These are phyloP conservation scores for Hypoxylon perforatum DNA, from an alignment of 495 filamentous ascomycete genomes.

Conservation along the genomic window DNA sequence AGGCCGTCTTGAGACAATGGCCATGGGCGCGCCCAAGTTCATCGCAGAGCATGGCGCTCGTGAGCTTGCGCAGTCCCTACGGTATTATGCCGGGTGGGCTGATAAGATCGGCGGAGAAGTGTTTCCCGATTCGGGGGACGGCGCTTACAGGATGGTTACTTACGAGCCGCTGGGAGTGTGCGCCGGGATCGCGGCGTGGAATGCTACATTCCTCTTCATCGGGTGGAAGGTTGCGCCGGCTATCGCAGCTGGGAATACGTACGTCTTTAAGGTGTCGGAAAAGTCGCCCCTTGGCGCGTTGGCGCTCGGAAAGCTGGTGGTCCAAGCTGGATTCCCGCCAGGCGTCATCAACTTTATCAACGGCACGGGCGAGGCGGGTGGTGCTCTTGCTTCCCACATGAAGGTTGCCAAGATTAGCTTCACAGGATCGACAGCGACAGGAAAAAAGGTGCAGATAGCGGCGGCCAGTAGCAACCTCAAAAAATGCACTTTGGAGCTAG, in stretches of 20 bases:
- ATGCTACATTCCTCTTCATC: slow-evolving; percentile 62
- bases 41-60: too few relatives aligned
- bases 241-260: slow-evolving; percentile 62
- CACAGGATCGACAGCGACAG: slow-evolving; percentile 65
- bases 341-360: slow-evolving; percentile 68
- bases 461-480: slow-evolving; percentile 67
- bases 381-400: slow-evolving; percentile 62
- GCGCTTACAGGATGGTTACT: not conserved
- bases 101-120: not conserved
- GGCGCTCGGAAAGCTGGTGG: slow-evolving; percentile 59
- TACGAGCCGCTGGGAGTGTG: slow-evolving; percentile 50
- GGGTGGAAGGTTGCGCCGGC: slow-evolving; percentile 63
- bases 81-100: not conserved
- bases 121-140: not conserved
- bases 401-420: slow-evolving; percentile 66
- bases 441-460: slow-evolving; percentile 54
- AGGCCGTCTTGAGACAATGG: too few relatives aligned
- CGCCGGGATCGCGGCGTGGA: slow-evolving; percentile 43
- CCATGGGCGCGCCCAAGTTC: too few relatives aligned
- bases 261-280: slow-evolving; percentile 64
- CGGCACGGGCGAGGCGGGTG: slow-evolving; percentile 67
- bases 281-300: slow-evolving; percentile 66
- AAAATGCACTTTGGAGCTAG: slow-evolving; percentile 83
- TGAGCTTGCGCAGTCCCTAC: too few relatives aligned
- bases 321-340: slow-evolving; percentile 67